A percentile compares a stretch with the other conserved stretches of the same genome.
These are phyloP conservation scores for Berkeleyomyces rouxiae DNA, from an alignment of 2,329 filamentous ascomycete genomes.

Conservation along the genomic window DNA sequence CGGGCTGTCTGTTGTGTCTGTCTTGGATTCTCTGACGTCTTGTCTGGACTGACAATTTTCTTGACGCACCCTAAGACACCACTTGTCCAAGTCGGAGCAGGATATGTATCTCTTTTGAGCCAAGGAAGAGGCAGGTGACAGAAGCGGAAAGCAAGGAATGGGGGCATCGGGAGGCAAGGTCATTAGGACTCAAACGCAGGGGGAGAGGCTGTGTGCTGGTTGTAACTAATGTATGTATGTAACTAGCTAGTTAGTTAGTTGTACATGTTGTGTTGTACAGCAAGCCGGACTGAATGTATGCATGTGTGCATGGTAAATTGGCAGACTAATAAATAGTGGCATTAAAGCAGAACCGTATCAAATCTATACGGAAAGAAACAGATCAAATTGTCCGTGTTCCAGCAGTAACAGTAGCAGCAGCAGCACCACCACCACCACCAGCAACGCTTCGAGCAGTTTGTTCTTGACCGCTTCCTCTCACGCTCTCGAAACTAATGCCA, in stretches of 20 bases:
- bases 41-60: no score
- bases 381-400: neutral
- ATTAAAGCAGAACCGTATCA: neutral
- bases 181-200: neutral
- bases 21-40: no score
- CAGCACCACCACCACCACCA: neutral
- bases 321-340: neutral
- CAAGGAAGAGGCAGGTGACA: constrained; percentile 1
- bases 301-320: neutral
- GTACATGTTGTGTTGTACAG: no score
- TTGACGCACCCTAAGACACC: no score
- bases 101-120: neutral
- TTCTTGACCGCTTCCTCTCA: neutral
- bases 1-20: no score
- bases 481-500: neutral
- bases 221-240: neutral
- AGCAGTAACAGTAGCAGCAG: neutral
- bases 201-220: neutral
- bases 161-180: neutral
- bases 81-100: neutral
- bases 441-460: neutral
- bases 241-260: no score
- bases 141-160: constrained; percentile 2
- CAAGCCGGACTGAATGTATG: neutral
- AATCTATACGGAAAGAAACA: neutral